Conservation (phyloP, 352 stramenopile species). For the Globisporangium cederbergense region DNA sequence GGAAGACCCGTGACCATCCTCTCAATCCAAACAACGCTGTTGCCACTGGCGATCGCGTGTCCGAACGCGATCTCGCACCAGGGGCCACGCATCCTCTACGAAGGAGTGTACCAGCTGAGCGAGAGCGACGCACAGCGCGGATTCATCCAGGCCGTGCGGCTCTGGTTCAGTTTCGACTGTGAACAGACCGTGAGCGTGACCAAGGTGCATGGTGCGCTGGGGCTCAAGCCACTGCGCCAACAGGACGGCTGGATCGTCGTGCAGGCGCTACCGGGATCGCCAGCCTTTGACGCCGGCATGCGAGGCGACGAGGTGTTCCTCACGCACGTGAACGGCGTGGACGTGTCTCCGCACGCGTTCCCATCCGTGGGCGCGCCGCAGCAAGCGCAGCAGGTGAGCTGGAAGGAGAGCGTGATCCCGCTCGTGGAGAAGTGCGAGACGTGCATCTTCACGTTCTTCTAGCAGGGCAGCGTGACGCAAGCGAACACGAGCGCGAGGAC, state of each 20-base stretch:
- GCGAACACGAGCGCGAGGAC: neutral
- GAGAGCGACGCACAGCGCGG: slow-evolving; percentile 44
- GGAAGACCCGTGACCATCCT: slow-evolving; percentile 62
- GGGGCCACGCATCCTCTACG: slow-evolving; percentile 50
- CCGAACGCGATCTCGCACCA: slow-evolving; percentile 65
- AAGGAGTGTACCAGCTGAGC: slow-evolving; percentile 57
- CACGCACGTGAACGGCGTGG: slow-evolving; percentile 77
- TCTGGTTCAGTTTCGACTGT: slow-evolving; percentile 83
- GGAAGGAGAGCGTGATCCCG: slow-evolving; percentile 72
- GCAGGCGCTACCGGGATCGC: slow-evolving; percentile 58
- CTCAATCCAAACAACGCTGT: slow-evolving; percentile 59
- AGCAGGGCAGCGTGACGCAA: neutral
- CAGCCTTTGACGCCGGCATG: slow-evolving; percentile 72
- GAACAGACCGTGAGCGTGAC: slow-evolving; percentile 78
- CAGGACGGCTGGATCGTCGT: slow-evolving; percentile 79
- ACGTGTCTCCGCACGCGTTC: slow-evolving; percentile 72
- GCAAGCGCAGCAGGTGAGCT: slow-evolving; percentile 38
- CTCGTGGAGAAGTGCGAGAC: slow-evolving; percentile 73
- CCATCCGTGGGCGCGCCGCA: slow-evolving; percentile 38
- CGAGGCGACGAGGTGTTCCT: slow-evolving; percentile 68
- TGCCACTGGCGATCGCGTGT: slow-evolving; percentile 59
- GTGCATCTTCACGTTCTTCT: slow-evolving; percentile 82
- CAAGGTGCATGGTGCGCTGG: slow-evolving; percentile 64
- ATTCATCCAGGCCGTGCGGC: slow-evolving; percentile 63
- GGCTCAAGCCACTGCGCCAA: slow-evolving; percentile 66